Conservation (phyloP, 345 rosid genomes). For the Aquilaria yunnanensis region DNA sequence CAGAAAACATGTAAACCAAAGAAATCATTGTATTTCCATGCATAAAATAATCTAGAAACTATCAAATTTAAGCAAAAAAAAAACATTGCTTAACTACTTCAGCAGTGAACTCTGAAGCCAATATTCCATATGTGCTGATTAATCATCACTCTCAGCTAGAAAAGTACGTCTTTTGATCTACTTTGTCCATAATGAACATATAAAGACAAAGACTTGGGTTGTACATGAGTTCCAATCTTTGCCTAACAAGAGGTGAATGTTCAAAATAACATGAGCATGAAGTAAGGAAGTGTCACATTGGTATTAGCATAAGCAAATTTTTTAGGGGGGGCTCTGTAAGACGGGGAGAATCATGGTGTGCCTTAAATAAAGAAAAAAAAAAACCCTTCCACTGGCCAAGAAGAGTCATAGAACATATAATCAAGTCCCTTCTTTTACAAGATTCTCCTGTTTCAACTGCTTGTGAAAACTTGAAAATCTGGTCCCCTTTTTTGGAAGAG, state of each 20-base stretch:
- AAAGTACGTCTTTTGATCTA: conserved; percentile 71
- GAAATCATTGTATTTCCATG: not conserved
- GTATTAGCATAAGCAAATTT: not conserved
- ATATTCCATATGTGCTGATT: conserved; percentile 86
- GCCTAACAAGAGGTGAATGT: conserved; percentile 51
- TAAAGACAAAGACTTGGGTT: conserved; percentile 69
- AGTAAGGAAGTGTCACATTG: not conserved
- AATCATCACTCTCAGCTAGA: conserved; percentile 72
- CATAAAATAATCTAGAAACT: not conserved
- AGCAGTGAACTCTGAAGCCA: conserved; percentile 76
- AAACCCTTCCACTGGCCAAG: conserved; percentile 99
- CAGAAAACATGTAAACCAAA: conserved; percentile 7
- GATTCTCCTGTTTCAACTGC: conserved; percentile 41
- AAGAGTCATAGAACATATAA: conserved; percentile 96
- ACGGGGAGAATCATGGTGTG: conserved; percentile 2
- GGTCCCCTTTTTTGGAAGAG: conserved; percentile 32
- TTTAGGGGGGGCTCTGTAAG: not conserved
- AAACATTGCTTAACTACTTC: conserved; percentile 46
- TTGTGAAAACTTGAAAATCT: conserved; percentile 45
- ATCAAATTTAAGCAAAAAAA: not conserved
- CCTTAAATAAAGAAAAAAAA: conserved; percentile 10
- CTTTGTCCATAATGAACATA: conserved; percentile 88
- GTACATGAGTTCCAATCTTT: conserved; percentile 85
- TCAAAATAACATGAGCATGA: conserved; percentile 8
- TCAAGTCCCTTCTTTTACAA: conserved; percentile 73